Evolutionary conservation across 164 flowering plant genomes (phyloP).

Genomic region (Echeveria elegans): DNA sequence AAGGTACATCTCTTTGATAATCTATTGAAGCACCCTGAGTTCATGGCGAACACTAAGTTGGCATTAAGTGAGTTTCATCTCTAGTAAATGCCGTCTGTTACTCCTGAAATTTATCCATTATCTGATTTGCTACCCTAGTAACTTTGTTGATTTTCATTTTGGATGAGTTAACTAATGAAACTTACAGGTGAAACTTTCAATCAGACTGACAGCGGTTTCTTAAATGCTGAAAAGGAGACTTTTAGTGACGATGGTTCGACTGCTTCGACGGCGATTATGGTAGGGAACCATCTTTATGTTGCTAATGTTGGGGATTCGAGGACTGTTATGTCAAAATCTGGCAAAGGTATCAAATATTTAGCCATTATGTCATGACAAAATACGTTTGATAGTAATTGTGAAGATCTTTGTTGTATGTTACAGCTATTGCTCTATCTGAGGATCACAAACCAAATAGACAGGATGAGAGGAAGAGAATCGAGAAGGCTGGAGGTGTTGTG

Average conservation of each 20-base stretch:
- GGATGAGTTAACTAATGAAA: slow-evolving; percentile 9
- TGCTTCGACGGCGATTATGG: slow-evolving; percentile 89
- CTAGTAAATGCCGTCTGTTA: not conserved
- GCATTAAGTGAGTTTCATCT: slow-evolving; percentile 68
- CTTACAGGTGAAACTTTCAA: slow-evolving; percentile 76
- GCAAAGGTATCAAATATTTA: slow-evolving; percentile 48
- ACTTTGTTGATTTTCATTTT: not conserved
- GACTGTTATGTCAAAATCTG: slow-evolving; percentile 75
- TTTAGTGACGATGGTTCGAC: slow-evolving; percentile 98
- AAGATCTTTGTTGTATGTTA: not conserved
- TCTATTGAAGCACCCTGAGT: slow-evolving; percentile 84
- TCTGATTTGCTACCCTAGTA: slow-evolving; percentile 7
- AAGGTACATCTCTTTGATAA: slow-evolving; percentile 86
- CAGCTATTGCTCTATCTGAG: slow-evolving; percentile 93
- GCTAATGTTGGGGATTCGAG: slow-evolving; percentile 99
- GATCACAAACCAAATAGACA: slow-evolving; percentile 96
- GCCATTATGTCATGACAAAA: not conserved
- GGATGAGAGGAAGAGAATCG: slow-evolving; percentile 96
- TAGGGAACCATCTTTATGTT: slow-evolving; percentile 81
- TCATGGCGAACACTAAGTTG: slow-evolving; percentile 58
- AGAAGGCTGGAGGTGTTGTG: slow-evolving; percentile 93
- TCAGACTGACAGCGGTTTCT: slow-evolving; percentile 68
- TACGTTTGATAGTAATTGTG: not conserved
- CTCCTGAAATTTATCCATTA: not conserved
- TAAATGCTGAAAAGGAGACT: slow-evolving; percentile 75